phyloP scores from a whole-genome alignment of 2,329 filamentous ascomycete species.

The Diaporthe nobilis region DNA sequence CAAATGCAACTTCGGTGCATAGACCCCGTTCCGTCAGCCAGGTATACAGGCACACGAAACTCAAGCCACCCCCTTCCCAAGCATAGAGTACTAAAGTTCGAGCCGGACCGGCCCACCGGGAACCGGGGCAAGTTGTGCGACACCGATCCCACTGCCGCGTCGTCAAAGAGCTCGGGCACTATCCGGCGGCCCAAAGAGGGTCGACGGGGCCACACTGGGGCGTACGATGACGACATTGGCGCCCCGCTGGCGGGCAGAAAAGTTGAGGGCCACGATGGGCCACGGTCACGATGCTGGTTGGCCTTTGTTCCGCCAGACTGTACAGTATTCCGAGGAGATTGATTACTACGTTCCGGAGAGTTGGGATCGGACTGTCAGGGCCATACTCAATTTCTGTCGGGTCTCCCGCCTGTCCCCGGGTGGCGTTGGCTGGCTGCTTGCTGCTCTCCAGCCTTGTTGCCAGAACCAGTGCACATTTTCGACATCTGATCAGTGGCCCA shows the following conservation, averaged over 20 bases:
- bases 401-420: not conserved
- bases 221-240: constrained; percentile 39
- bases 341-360: not conserved
- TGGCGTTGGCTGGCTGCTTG: not conserved
- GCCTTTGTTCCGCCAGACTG: not conserved
- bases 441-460: not conserved
- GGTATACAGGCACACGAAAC: not conserved
- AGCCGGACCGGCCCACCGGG: constrained; percentile 32
- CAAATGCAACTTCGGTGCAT: constrained; percentile 11
- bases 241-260: constrained; percentile 4
- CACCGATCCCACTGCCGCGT: constrained; percentile 24
- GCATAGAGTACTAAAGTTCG: not conserved
- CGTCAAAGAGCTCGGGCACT: constrained; percentile 15
- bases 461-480: not conserved
- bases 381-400: not conserved
- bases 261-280: constrained; percentile 11
- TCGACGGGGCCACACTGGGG: constrained; percentile 8
- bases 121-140: constrained; percentile 3
- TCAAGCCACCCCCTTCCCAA: not conserved
- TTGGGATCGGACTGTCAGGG: not conserved
- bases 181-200: constrained; percentile 18
- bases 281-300: constrained; percentile 13
- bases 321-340: not conserved
- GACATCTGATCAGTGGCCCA: not conserved
- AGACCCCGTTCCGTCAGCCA: not conserved